Evolutionary conservation across 768 basidiomycete species (phyloP).

Genomic region (Boletus rex-veris): DNA sequence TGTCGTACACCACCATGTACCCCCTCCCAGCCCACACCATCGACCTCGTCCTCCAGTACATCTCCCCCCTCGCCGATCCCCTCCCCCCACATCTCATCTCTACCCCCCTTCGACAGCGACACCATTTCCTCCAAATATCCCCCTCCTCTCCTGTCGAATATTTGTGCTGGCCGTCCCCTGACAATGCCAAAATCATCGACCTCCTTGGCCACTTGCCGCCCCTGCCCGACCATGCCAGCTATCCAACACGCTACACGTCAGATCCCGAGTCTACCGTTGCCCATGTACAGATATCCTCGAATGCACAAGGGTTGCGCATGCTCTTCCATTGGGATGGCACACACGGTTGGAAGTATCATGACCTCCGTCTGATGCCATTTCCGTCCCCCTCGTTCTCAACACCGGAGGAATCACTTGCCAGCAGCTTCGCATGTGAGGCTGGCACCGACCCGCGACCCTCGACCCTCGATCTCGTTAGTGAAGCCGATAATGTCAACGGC

Average conservation of each 20-base stretch:
- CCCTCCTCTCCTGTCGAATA: slow-evolving; percentile 52
- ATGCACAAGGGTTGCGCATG: slow-evolving; percentile 45
- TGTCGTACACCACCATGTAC: slow-evolving; percentile 27
- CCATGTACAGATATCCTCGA: slow-evolving; percentile 48
- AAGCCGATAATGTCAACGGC: slow-evolving; percentile 22
- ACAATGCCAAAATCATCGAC: slow-evolving; percentile 34
- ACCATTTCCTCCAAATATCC: slow-evolving; percentile 57
- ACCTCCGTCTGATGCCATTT: slow-evolving; percentile 67
- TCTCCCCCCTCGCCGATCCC: slow-evolving; percentile 47
- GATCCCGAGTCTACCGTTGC: slow-evolving; percentile 55
- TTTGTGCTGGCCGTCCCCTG: slow-evolving; percentile 61
- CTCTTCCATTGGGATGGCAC: slow-evolving; percentile 64
- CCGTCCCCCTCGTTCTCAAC: slow-evolving; percentile 40
- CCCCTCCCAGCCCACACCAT: slow-evolving; percentile 38
- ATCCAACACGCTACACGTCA: slow-evolving; percentile 37
- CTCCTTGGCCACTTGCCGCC: slow-evolving; percentile 42
- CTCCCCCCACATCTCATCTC: slow-evolving; percentile 64
- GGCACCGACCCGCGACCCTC: neutral
- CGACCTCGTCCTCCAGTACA: slow-evolving; percentile 52
- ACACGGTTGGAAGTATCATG: slow-evolving; percentile 67
- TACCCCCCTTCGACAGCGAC: slow-evolving; percentile 54
- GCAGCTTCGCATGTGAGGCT: slow-evolving; percentile 21
- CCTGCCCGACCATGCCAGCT: slow-evolving; percentile 28
- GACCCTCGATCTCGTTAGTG: neutral
- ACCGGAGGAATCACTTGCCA: slow-evolving; percentile 24